phyloP scores from a whole-genome alignment of 2,329 filamentous ascomycete genomes.

The Nigrospora osmanthi region DNA sequence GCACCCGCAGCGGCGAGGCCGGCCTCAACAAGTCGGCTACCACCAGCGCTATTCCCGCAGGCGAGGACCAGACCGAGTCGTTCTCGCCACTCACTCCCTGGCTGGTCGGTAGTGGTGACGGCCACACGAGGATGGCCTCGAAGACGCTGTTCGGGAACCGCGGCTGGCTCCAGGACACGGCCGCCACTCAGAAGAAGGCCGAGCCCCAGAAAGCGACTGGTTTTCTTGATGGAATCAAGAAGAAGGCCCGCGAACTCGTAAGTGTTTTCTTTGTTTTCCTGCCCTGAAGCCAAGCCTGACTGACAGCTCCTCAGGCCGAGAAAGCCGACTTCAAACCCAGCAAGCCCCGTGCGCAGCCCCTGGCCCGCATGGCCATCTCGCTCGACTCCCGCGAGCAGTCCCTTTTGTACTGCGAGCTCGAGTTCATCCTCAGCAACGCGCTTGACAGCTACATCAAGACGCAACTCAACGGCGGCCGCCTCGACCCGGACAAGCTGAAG shows the following conservation, averaged over 20 bases:
- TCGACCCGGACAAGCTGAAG: conserved; percentile 42
- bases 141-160: conserved; percentile 48
- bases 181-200: conserved; percentile 8
- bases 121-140: conserved; percentile 24
- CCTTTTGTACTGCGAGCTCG: conserved; percentile 51
- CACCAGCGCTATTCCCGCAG: background rate
- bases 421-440: conserved; percentile 43
- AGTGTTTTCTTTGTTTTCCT: conserved; percentile 9
- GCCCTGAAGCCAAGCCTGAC: background rate
- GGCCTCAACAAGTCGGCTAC: conserved; percentile 6
- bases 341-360: conserved; percentile 18
- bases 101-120: conserved; percentile 7
- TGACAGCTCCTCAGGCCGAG: conserved; percentile 7
- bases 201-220: conserved; percentile 11
- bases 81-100: conserved; percentile 20
- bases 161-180: conserved; percentile 45
- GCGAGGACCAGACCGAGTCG: conserved; percentile 3
- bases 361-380: conserved; percentile 35
- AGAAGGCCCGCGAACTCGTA: conserved; percentile 48
- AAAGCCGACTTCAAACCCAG: conserved; percentile 27
- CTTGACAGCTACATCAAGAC: conserved; percentile 43
- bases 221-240: conserved; percentile 22
- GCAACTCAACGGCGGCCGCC: conserved; percentile 47
- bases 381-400: conserved; percentile 49
- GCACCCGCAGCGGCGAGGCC: background rate